Conservation (phyloP, 2,329 filamentous ascomycete species). For the Aureobasidium sp. region DNA sequence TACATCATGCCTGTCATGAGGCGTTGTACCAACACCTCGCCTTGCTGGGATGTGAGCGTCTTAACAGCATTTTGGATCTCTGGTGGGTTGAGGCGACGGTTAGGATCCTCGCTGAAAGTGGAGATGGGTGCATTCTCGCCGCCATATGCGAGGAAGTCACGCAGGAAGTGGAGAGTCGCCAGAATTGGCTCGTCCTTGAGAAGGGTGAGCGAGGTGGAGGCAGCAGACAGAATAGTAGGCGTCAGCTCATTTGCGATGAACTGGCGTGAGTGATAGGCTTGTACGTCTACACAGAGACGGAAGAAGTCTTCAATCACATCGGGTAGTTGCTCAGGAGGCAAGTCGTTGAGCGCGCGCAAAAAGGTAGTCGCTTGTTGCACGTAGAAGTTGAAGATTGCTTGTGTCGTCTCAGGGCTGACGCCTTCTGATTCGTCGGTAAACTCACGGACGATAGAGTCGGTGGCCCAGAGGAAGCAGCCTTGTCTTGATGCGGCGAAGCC, state of each 20-base stretch:
- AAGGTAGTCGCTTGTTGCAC: slow-evolving; percentile 88
- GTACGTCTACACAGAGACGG: slow-evolving; percentile 80
- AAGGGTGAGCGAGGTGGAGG: slow-evolving; percentile 75
- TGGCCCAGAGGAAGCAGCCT: slow-evolving; percentile 98
- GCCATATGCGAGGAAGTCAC: slow-evolving; percentile 85
- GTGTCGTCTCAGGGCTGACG: slow-evolving; percentile 72
- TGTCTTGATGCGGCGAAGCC: slow-evolving; percentile 83
- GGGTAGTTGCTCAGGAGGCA: slow-evolving; percentile 70
- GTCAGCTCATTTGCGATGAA: slow-evolving; percentile 74
- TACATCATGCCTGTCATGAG: slow-evolving; percentile 99
- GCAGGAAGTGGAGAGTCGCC: slow-evolving; percentile 85
- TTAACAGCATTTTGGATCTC: slow-evolving; percentile 69
- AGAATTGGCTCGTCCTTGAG: slow-evolving; percentile 89
- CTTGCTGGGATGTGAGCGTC: slow-evolving; percentile 57
- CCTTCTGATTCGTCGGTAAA: slow-evolving; percentile 87
- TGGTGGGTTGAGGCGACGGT: slow-evolving; percentile 53
- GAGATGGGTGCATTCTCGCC: slow-evolving; percentile 56
- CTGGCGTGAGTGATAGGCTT: slow-evolving; percentile 84
- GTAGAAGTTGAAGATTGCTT: slow-evolving; percentile 89
- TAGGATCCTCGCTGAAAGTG: slow-evolving; percentile 52
- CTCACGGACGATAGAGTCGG: slow-evolving; percentile 86
- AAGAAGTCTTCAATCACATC: slow-evolving; percentile 94
- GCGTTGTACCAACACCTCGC: slow-evolving; percentile 75
- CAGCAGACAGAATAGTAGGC: slow-evolving; percentile 76
- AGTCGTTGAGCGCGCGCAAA: slow-evolving; percentile 77